These are phyloP conservation scores for Fusarium torulosum DNA, from an alignment of 2,329 filamentous ascomycete species.

Conservation along the genomic window DNA sequence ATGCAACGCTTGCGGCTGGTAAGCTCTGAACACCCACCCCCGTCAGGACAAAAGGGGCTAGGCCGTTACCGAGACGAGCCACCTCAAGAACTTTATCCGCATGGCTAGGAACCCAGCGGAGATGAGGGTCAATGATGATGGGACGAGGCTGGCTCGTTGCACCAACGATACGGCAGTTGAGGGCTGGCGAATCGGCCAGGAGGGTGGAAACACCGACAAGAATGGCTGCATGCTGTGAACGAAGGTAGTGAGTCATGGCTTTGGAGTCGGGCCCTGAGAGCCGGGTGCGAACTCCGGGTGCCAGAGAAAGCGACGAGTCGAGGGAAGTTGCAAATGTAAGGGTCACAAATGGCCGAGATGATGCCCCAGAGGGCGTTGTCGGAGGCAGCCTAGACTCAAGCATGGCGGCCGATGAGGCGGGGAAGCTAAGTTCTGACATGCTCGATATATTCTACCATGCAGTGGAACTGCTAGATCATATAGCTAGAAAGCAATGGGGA, in stretches of 20 bases:
- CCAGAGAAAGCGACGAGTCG: slow-evolving; percentile 81
- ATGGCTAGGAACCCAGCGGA: slow-evolving; percentile 75
- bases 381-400: slow-evolving; percentile 54
- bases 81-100: slow-evolving; percentile 75
- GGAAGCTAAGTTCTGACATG: slow-evolving; percentile 55
- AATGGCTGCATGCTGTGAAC: slow-evolving; percentile 85
- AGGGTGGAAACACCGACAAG: slow-evolving; percentile 88
- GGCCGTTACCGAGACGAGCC: slow-evolving; percentile 73
- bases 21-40: slow-evolving; percentile 58
- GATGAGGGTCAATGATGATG: slow-evolving; percentile 82
- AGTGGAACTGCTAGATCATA: neutral
- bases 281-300: slow-evolving; percentile 82
- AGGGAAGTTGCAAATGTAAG: slow-evolving; percentile 93
- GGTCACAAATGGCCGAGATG: slow-evolving; percentile 69
- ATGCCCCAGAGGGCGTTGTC: neutral
- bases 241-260: slow-evolving; percentile 92
- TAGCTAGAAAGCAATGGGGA: neutral
- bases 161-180: slow-evolving; percentile 82
- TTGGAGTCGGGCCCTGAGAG: slow-evolving; percentile 88
- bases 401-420: slow-evolving; percentile 48
- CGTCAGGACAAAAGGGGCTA: slow-evolving; percentile 79
- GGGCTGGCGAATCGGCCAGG: slow-evolving; percentile 83
- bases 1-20: slow-evolving; percentile 56
- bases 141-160: slow-evolving; percentile 80
- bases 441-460: neutral